A percentile compares a stretch with the other conserved stretches of the same genome.
These are phyloP conservation scores for Senecio squalidus DNA, from an alignment of 140 eudicot genomes.

Conservation along the genomic window DNA sequence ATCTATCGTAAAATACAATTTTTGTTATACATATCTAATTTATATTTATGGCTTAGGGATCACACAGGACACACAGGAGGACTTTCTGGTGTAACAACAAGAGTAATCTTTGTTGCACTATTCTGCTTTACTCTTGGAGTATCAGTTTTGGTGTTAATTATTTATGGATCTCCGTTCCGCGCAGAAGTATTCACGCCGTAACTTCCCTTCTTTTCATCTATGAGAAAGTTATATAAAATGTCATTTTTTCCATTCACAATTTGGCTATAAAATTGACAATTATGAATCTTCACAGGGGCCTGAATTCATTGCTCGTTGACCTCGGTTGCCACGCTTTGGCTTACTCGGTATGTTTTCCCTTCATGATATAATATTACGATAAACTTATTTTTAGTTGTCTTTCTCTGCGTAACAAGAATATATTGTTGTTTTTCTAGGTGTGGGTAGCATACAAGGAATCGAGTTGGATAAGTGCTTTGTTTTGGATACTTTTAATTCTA, in stretches of 20 bases:
- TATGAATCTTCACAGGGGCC: not conserved
- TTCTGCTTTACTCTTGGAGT: conserved; percentile 57
- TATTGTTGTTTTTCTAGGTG: not conserved
- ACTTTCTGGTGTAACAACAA: conserved; percentile 40
- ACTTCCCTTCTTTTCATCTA: not conserved
- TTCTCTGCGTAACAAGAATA: too few relatives aligned
- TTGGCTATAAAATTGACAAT: not conserved
- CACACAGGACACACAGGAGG: conserved; percentile 25
- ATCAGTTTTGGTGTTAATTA: conserved; percentile 40
- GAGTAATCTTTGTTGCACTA: conserved; percentile 44
- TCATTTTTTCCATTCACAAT: too few relatives aligned
- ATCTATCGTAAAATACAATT: not conserved
- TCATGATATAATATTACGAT: not conserved
- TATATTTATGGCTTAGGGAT: conserved; percentile 28
- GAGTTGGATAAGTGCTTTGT: not conserved
- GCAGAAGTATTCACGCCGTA: conserved; percentile 58
- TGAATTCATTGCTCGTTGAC: not conserved
- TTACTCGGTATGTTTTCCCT: not conserved
- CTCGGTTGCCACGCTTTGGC: not conserved
- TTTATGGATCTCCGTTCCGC: conserved; percentile 57
- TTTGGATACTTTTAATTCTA: not conserved
- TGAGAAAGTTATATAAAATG: too few relatives aligned
- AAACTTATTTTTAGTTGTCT: too few relatives aligned
- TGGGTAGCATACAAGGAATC: conserved; percentile 9
- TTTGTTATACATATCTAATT: not conserved